A percentile compares a stretch with the other conserved stretches of the same genome.
Conservation (phyloP, 129 eudicot species). For the Dittrichia graveolens region DNA sequence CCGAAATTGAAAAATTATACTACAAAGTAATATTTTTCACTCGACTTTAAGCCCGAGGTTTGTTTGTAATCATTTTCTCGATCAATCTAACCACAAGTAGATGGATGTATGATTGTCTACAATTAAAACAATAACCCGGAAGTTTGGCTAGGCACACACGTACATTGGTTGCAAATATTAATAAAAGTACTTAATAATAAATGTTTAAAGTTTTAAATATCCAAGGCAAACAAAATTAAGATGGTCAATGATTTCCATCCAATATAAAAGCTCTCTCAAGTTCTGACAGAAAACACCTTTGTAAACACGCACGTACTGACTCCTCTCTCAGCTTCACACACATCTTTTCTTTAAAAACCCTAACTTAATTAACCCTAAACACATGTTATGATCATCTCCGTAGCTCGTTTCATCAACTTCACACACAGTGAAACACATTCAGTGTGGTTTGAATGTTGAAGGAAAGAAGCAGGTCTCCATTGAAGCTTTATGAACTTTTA, state of each 20-base stretch:
- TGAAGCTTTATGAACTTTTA: slow-evolving; percentile 31
- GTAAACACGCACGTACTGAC: slow-evolving; percentile 32
- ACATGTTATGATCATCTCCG: slow-evolving; percentile 14
- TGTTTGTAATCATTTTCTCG: too few species aligned
- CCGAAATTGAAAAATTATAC: not conserved
- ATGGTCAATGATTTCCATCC: slow-evolving; percentile 26
- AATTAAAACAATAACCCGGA: too few species aligned
- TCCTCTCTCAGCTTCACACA: slow-evolving; percentile 25
- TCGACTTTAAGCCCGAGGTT: too few species aligned
- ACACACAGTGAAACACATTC: slow-evolving; percentile 20
- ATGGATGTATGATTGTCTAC: too few species aligned
- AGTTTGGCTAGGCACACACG: not conserved
- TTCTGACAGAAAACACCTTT: slow-evolving; percentile 33
- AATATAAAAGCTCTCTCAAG: slow-evolving; percentile 27
- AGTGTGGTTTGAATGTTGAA: slow-evolving; percentile 30
- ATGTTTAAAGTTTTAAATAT: slow-evolving; percentile 20
- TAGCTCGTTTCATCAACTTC: slow-evolving; percentile 28
- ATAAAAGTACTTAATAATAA: not conserved
- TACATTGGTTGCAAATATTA: not conserved
- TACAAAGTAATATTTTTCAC: not conserved
- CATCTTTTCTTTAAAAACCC: slow-evolving; percentile 2
- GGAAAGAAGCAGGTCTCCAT: not conserved
- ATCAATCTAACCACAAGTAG: too few species aligned
- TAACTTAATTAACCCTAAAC: slow-evolving; percentile 10
- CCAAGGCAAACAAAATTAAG: slow-evolving; percentile 19